phyloP scores from a whole-genome alignment of 192 early-diverging fungal genomes.

The Coemansia sp. region DNA sequence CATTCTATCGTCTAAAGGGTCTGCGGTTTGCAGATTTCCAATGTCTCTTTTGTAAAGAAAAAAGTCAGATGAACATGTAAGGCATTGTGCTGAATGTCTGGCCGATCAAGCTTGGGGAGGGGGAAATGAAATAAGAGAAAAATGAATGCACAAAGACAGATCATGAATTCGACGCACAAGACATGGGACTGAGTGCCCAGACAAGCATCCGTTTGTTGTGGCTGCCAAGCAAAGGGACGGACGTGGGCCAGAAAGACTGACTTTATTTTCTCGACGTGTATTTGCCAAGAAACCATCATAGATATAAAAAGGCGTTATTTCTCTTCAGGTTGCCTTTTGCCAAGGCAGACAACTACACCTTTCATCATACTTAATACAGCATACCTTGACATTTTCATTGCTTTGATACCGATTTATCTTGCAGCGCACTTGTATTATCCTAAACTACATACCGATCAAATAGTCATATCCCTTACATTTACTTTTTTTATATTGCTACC shows the following conservation, averaged over 20 bases:
- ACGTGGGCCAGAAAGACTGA: background rate
- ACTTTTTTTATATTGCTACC: too few relatives aligned
- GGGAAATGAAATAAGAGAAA: slow-evolving; percentile 1
- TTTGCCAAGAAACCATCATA: background rate
- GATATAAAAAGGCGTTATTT: background rate
- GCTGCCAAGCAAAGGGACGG: background rate
- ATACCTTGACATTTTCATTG: too few relatives aligned
- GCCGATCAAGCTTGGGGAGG: slow-evolving; percentile 1
- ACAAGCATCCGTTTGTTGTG: background rate
- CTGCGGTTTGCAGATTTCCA: slow-evolving; percentile 9
- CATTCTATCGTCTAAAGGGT: background rate
- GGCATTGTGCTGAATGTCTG: slow-evolving; percentile 4
- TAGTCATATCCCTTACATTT: too few relatives aligned
- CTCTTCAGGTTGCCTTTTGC: background rate
- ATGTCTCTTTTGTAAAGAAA: slow-evolving; percentile 4
- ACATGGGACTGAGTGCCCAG: slow-evolving; percentile 9
- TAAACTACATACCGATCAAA: too few relatives aligned
- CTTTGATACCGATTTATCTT: too few relatives aligned
- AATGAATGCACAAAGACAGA: slow-evolving; percentile 1
- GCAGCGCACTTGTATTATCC: too few relatives aligned
- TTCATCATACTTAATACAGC: background rate
- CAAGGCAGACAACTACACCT: background rate
- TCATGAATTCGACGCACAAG: background rate
- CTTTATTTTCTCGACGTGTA: background rate
- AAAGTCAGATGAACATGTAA: background rate